These are phyloP conservation scores for Stephanodiscus triporus DNA, from an alignment of 108 stramenopile genomes.

Conservation along the genomic window DNA sequence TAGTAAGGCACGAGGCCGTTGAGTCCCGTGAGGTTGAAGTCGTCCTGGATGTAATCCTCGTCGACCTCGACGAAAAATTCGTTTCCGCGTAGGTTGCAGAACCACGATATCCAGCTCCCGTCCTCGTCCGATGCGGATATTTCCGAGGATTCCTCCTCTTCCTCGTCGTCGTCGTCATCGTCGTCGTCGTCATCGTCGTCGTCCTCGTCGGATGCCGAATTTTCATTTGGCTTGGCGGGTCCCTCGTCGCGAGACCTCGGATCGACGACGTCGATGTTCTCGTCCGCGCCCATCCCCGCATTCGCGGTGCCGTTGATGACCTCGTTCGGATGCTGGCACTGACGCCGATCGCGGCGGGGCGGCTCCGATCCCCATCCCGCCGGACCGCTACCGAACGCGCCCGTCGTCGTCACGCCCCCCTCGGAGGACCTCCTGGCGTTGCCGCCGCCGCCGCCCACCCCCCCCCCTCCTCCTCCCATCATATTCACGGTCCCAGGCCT, in stretches of 20 bases:
- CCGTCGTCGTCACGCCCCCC: background rate
- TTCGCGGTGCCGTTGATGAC: slow-evolving; percentile 2
- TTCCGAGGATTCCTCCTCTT: slow-evolving; percentile 85
- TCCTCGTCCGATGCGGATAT: slow-evolving; percentile 92
- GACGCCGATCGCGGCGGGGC: no score
- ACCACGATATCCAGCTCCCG: slow-evolving; percentile 99
- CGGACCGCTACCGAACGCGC: background rate
- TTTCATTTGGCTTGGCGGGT: no score
- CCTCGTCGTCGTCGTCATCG: slow-evolving; percentile 70
- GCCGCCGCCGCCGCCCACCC: background rate
- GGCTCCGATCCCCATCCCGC: background rate
- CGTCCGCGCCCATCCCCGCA: background rate
- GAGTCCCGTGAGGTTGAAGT: slow-evolving; percentile 98
- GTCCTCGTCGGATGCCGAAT: slow-evolving; percentile 16
- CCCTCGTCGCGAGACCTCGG: no score
- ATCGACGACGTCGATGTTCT: background rate
- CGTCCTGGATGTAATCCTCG: slow-evolving; percentile 99
- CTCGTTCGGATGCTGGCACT: no score
- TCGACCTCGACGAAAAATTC: slow-evolving; percentile 98
- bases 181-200: slow-evolving; percentile 44
- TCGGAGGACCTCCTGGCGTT: background rate
- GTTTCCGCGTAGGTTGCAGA: slow-evolving; percentile 95
- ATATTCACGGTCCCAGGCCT: slow-evolving; percentile 5
- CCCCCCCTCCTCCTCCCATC: slow-evolving; percentile 8
- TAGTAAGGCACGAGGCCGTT: slow-evolving; percentile 94